Evolutionary conservation across 2,329 filamentous ascomycete species (phyloP), one percentile per base, ranked within the genome.

Genomic region (Pseudogymnoascus sp.): DNA sequence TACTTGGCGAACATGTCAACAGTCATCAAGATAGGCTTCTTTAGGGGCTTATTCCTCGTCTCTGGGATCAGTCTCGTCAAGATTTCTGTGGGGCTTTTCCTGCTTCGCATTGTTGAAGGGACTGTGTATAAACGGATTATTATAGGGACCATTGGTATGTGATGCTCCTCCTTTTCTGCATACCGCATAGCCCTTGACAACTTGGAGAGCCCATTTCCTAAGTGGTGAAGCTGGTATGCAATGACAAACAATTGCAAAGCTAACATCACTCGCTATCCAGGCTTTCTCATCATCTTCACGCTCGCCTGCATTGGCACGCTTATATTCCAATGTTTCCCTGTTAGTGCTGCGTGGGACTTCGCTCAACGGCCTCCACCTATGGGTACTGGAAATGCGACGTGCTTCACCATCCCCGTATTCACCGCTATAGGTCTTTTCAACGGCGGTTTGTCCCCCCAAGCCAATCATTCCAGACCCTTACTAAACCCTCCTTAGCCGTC

Each of bases 401-500:
- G 80, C 67, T 79, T 76, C 65, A 74, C 72, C 10, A 68, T 69
- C 33, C 64, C 61, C 2, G 75, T 74, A 0, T 81, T 78, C 66
- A 73, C 71, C n/a, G 71, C 73, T 29, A 72, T 81, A 23, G 78
- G 77, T 12, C 68, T 81, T n/a, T 75, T 77, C 68, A 79, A 80
- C 68, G 77, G 76, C 67, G 69, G 75, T 76, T 65, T 68, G 71
- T 65, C 37, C 8, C 38, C 21, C 35, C 19, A 29, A 35, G 2
- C 35, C n/a, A 12, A n/a, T 16, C 33, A 6, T 12, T 14, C n/a
- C 14, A 60, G 26, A 59, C 59, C 2, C 26, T 35, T 43, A 38
- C 21, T 41, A 43, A 31, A 60, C 35, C 19, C 19, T 55, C 4
- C 52, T 6, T 35, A 69, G 68, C 67, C 10, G 64, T 69, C 58